Conservation (phyloP, 768 basidiomycete species). For the Pisolithus tinctorius region DNA sequence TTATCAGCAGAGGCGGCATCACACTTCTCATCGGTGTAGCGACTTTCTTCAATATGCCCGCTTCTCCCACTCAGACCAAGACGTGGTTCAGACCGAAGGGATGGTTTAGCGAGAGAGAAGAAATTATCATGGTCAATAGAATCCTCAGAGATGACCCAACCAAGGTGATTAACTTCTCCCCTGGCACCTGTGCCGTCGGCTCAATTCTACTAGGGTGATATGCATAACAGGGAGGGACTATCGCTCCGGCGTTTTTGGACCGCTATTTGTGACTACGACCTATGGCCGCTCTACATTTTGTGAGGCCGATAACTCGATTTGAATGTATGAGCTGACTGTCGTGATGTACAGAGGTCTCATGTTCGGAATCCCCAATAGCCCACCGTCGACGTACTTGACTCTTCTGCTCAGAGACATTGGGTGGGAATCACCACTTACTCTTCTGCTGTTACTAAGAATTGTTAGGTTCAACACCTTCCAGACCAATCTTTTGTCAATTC, state of each 20-base stretch:
- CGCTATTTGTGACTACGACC: conserved; percentile 53
- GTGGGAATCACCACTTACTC: conserved; percentile 13
- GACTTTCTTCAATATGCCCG: conserved; percentile 55
- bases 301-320: conserved; percentile 7
- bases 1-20: conserved; percentile 31
- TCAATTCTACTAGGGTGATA: conserved; percentile 39
- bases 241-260: conserved; percentile 43
- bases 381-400: conserved; percentile 52
- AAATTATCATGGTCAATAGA: conserved; percentile 52
- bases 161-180: conserved; percentile 30
- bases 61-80: conserved; percentile 54
- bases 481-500: conserved; percentile 57
- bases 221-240: conserved; percentile 66
- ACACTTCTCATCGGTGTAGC: conserved; percentile 47
- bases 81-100: conserved; percentile 52
- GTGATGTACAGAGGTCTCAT: conserved; percentile 36
- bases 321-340: neutral
- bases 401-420: conserved; percentile 51
- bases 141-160: conserved; percentile 58
- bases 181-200: neutral
- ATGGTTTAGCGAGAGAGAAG: conserved; percentile 60
- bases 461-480: conserved; percentile 51
- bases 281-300: conserved; percentile 63
- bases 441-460: neutral
- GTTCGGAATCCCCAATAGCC: conserved; percentile 43